Evolutionary conservation across 805 yeast species (phyloP).

Genomic region (Myxozyma vanderwaltii): DNA sequence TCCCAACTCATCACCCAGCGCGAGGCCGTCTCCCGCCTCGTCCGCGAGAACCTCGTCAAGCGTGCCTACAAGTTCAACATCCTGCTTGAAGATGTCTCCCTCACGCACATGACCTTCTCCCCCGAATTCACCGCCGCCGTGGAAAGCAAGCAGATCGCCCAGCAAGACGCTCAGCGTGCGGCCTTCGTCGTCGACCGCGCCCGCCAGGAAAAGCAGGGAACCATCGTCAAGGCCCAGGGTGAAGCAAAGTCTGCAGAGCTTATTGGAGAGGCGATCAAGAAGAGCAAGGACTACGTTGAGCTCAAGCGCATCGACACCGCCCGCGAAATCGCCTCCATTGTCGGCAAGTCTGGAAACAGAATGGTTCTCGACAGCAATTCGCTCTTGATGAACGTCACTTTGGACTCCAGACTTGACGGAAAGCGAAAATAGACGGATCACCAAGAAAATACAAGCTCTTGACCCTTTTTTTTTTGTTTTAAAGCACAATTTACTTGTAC

Average conservation of each 20-base stretch:
- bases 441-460: not conserved
- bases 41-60: conserved; percentile 85
- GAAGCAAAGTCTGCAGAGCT: conserved; percentile 97
- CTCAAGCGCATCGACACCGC: conserved; percentile 97
- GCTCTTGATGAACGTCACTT: conserved; percentile 81
- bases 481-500: not conserved
- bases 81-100: conserved; percentile 89
- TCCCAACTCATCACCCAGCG: conserved; percentile 98
- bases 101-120: conserved; percentile 94
- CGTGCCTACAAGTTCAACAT: conserved; percentile 90
- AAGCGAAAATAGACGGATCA: conserved; percentile 14
- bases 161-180: conserved; percentile 98
- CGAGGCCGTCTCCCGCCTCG: conserved; percentile 89
- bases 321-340: conserved; percentile 84
- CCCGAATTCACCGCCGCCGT: conserved; percentile 98
- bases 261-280: conserved; percentile 98
- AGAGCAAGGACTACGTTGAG: conserved; percentile 93
- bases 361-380: conserved; percentile 91
- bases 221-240: conserved; percentile 96
- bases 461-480: too few relatives aligned
- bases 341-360: conserved; percentile 86
- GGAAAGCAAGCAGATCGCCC: conserved; percentile 98
- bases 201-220: conserved; percentile 94
- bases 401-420: conserved; percentile 62
- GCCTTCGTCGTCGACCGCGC: conserved; percentile 97